Percentiles rank a stretch among this genome's conserved stretches.
Conservation (phyloP, 495 filamentous ascomycete genomes). For the Cetradonia linearis region DNA sequence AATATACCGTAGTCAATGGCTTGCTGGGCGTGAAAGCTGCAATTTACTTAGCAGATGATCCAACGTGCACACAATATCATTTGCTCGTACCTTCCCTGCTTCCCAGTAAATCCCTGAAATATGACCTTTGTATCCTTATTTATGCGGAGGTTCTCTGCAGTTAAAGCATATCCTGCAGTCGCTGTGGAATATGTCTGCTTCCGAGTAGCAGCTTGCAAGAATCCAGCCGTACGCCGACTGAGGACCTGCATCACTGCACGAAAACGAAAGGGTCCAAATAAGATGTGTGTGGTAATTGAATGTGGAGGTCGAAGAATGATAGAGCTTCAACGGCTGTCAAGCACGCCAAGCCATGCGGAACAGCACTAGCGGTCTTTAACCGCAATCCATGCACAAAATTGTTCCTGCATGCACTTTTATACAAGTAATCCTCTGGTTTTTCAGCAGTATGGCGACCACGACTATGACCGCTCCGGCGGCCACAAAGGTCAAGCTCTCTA, state of each 20-base stretch:
- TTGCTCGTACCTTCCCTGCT: slow-evolving; percentile 86
- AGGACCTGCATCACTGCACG: slow-evolving; percentile 45
- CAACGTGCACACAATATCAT: background rate
- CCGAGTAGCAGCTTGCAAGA: slow-evolving; percentile 40
- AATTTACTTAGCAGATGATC: slow-evolving; percentile 20
- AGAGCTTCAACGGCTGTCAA: slow-evolving; percentile 17
- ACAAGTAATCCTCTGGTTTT: background rate
- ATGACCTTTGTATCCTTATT: slow-evolving; percentile 86
- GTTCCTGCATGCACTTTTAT: background rate
- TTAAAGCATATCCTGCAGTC: slow-evolving; percentile 63
- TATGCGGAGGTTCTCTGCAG: slow-evolving; percentile 84
- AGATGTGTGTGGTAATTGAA: background rate
- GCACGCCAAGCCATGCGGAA: background rate
- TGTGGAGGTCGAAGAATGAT: slow-evolving; percentile 18
- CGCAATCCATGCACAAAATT: background rate
- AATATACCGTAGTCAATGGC: slow-evolving; percentile 89
- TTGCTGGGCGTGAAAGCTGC: slow-evolving; percentile 92
- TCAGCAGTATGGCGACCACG: slow-evolving; percentile 45
- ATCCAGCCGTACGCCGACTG: slow-evolving; percentile 41
- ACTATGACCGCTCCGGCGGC: slow-evolving; percentile 49
- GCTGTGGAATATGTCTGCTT: slow-evolving; percentile 60
- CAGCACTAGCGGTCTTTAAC: background rate
- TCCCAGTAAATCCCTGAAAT: slow-evolving; percentile 96
- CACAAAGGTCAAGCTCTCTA: slow-evolving; percentile 45
- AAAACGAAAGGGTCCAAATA: slow-evolving; percentile 15